Percentiles rank a stretch among this genome's conserved stretches.
Conservation (phyloP, 2,329 filamentous ascomycete genomes). For the Colletotrichum liriopes region DNA sequence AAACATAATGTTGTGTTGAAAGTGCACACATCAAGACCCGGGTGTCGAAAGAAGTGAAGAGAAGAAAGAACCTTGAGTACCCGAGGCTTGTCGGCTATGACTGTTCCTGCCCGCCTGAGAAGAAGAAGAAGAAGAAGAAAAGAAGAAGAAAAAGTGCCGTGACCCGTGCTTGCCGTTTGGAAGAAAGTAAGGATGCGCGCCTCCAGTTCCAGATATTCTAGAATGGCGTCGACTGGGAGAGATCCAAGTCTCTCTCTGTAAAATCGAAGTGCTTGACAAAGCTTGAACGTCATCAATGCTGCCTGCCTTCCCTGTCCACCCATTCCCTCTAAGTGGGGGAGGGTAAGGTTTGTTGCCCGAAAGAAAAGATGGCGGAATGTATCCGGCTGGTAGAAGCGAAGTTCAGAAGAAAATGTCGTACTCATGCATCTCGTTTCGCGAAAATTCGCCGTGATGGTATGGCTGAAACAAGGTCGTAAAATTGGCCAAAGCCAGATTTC, state of each 20-base stretch:
- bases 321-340: neutral
- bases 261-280: conserved; percentile 9
- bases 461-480: conserved; percentile 50
- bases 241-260: conserved; percentile 15
- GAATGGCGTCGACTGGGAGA: conserved; percentile 20
- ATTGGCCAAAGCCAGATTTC: conserved; percentile 47
- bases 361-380: conserved; percentile 6
- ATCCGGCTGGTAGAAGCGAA: conserved; percentile 23
- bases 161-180: conserved; percentile 34
- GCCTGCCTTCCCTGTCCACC: neutral
- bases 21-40: conserved; percentile 26
- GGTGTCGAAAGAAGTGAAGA: conserved; percentile 11
- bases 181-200: conserved; percentile 20
- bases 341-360: neutral
- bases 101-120: conserved; percentile 28
- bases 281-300: conserved; percentile 8
- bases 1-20: conserved; percentile 21
- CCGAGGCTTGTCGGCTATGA: conserved; percentile 22
- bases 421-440: conserved; percentile 42
- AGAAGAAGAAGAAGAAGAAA: conserved; percentile 1
- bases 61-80: conserved; percentile 18
- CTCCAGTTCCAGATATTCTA: conserved; percentile 29
- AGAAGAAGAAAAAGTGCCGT: conserved; percentile 24
- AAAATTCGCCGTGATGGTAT: conserved; percentile 29
- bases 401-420: conserved; percentile 36